These are phyloP conservation scores for Nissolia schottii DNA, from an alignment of 306 rosid genomes.

Conservation along the genomic window DNA sequence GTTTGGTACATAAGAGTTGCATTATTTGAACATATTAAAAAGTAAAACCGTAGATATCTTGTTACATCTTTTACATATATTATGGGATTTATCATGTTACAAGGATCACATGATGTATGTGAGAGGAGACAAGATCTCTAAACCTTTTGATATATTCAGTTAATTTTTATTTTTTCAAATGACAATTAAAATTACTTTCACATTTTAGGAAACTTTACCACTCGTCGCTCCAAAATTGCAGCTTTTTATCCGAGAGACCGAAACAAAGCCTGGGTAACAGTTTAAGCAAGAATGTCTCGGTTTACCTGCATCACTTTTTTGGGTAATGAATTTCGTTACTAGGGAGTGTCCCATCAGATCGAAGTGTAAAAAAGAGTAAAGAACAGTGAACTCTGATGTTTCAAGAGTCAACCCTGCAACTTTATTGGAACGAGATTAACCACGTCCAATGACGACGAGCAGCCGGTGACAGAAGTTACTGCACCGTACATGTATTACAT, in stretches of 20 bases:
- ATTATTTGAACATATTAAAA: too few relatives aligned
- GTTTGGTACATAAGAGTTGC: neutral
- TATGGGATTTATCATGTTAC: too few relatives aligned
- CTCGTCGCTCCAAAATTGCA: neutral
- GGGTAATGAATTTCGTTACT: neutral
- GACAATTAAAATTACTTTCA: neutral
- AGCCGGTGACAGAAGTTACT: neutral
- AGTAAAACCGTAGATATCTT: too few relatives aligned
- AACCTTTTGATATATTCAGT: too few relatives aligned
- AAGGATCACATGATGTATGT: too few relatives aligned
- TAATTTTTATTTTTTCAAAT: neutral
- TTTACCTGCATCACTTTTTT: neutral
- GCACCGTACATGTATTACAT: neutral
- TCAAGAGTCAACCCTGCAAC: neutral
- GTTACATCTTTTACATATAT: too few relatives aligned
- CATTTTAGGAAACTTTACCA: neutral
- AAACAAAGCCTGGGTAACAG: neutral
- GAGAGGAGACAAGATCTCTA: too few relatives aligned
- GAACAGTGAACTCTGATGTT: neutral
- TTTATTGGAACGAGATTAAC: slow-evolving; percentile 1
- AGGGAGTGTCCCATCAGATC: neutral
- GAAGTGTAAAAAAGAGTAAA: neutral
- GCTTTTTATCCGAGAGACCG: neutral
- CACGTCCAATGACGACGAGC: neutral
- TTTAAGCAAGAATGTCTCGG: neutral